phyloP scores from a whole-genome alignment of 164 flowering plant species.

The Kalanchoe fedtschenkoi region DNA sequence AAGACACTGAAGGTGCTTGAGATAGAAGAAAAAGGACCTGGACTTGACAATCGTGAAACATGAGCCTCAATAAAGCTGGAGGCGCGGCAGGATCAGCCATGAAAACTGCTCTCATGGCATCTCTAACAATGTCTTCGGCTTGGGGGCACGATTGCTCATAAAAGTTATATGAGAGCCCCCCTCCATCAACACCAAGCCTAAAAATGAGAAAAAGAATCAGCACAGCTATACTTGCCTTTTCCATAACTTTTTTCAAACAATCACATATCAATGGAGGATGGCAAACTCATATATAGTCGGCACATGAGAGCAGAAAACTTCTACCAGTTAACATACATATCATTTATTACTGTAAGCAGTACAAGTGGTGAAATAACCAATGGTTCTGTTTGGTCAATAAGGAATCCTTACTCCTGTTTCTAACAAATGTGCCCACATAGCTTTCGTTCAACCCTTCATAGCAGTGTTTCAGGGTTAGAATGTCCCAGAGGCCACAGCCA shows the following conservation, averaged over 20 bases:
- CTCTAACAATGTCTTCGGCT: conserved; percentile 33
- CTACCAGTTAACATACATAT: not conserved
- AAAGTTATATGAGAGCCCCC: conserved; percentile 24
- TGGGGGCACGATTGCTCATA: conserved; percentile 42
- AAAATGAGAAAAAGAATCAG: not conserved
- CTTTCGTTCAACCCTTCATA: not conserved
- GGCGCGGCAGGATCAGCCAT: conserved; percentile 31
- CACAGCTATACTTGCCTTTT: not conserved
- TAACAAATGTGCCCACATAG: not conserved
- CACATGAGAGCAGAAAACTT: not conserved
- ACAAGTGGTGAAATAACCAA: not conserved
- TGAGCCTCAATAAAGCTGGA: conserved; percentile 42
- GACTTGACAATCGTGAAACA: conserved; percentile 66
- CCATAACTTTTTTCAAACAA: not conserved
- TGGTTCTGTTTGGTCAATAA: not conserved
- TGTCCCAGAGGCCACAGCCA: not conserved
- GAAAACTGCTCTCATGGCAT: conserved; percentile 16
- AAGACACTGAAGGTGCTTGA: conserved; percentile 7
- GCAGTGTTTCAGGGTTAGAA: too few species aligned
- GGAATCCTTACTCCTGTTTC: not conserved
- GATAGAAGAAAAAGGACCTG: conserved; percentile 25
- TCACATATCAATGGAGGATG: not conserved
- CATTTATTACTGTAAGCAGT: not conserved
- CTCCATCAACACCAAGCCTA: conserved; percentile 8
- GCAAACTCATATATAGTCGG: not conserved